Percentiles rank a stretch among this genome's conserved stretches.
Evolutionary conservation across 176 grass and related monocot genomes (phyloP).

Genomic region (Eragrostis nindensis): DNA sequence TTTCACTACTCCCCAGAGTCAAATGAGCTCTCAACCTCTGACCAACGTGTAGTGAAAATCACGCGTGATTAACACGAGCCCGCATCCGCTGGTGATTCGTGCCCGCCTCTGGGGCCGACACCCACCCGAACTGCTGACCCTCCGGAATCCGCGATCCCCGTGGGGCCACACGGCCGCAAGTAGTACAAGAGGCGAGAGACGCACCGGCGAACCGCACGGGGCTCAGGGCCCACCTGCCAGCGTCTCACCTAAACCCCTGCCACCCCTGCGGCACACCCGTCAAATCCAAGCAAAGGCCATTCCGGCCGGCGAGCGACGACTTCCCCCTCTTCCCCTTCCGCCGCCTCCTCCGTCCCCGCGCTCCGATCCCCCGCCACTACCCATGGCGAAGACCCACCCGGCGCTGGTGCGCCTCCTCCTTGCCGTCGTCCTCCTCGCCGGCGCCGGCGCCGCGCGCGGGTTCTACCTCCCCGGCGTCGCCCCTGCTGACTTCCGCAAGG

Average conservation of each 20-base stretch:
- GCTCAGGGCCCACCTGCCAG: constrained; percentile 20
- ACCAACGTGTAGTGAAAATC: not conserved
- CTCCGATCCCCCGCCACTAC: not conserved
- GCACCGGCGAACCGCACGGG: constrained; percentile 7
- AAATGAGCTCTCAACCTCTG: too few relatives aligned
- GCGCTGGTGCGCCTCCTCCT: not conserved
- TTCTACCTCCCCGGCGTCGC: constrained; percentile 95
- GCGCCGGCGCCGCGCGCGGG: constrained; percentile 31
- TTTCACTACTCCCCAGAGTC: too few relatives aligned
- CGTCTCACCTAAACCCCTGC: not conserved
- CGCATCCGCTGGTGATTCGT: constrained; percentile 19
- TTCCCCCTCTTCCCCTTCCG: not conserved
- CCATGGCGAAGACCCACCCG: constrained; percentile 36
- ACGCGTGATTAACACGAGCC: not conserved
- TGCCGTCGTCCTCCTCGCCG: constrained; percentile 13
- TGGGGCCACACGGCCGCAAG: constrained; percentile 7
- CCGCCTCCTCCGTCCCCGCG: not conserved
- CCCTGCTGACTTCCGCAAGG: constrained; percentile 79
- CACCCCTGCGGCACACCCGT: not conserved
- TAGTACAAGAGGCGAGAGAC: constrained; percentile 28
- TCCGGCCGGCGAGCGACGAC: constrained; percentile 35
- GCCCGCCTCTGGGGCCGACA: not conserved
- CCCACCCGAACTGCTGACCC: too few relatives aligned
- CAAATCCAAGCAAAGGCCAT: constrained; percentile 42
- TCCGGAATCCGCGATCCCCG: not conserved